phyloP scores from a whole-genome alignment of 2,329 filamentous ascomycete species.

The Fusarium foetens region DNA sequence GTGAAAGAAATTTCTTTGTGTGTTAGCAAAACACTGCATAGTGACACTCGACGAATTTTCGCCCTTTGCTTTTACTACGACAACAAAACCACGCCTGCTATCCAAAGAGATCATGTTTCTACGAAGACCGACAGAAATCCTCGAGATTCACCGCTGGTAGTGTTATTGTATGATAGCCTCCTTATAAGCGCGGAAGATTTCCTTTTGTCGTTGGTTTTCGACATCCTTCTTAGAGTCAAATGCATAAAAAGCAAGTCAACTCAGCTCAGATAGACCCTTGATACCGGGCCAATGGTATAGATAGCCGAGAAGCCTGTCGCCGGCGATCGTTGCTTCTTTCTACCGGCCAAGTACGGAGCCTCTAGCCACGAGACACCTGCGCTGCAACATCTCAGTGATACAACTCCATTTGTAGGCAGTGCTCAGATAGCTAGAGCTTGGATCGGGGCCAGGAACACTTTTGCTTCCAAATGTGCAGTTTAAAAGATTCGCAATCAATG shows the following conservation, averaged over 20 bases:
- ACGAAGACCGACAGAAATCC: rapidly evolving
- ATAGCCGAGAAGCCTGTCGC: neutral
- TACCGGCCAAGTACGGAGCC: no score
- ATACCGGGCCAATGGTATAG: neutral
- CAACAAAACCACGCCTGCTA: rapidly evolving
- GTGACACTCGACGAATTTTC: neutral
- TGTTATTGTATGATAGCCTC: no score
- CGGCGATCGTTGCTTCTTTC: neutral
- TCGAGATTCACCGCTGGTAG: no score
- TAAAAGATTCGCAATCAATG: neutral
- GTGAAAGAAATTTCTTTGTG: neutral
- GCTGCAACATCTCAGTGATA: neutral
- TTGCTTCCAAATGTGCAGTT: rapidly evolving
- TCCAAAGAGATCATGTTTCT: rapidly evolving
- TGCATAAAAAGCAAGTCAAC: rapidly evolving
- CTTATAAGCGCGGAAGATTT: rapidly evolving
- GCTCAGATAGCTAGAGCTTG: rapidly evolving
- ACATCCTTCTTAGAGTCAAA: rapidly evolving
- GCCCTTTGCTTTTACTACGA: rapidly evolving
- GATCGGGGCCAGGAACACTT: rapidly evolving
- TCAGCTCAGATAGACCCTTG: rapidly evolving
- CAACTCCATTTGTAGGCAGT: rapidly evolving
- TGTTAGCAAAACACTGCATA: no score
- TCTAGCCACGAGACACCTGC: neutral
- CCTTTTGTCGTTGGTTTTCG: neutral